Base-by-base conservation (phyloP, 2,329 filamentous ascomycete genomes). In the Fusarium hainanense region DNA sequence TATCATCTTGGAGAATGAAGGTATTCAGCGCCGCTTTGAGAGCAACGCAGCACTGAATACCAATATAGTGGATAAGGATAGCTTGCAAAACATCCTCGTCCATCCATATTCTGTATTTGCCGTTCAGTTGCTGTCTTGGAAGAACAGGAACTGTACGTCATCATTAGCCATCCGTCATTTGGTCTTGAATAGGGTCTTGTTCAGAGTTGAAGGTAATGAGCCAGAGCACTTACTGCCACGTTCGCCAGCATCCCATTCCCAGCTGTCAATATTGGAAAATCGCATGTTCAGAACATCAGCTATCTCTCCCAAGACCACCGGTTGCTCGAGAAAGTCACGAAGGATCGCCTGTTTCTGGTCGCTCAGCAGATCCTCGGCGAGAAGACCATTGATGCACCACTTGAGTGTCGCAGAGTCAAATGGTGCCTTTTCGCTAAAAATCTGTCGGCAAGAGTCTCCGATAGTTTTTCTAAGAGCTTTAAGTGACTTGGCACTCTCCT, bases 281-380 rank as follows among this genome's bases (percentile, higher is more conserved):
- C 32, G 30, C 46, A 57, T 57, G 2, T 57, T 57, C 0, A 57
- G 46, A 4, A 57, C 54, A 23, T 57, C 54, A 1, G 54, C 25
- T 0, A 57, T 57, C 20, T 57, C 54, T 16, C 46, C 46, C n/a
- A 57, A 20, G 16, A 57, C 54, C 28, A 57, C 54, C 2, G 54
- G 46, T 2, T 57, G 50, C 12, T 57, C 54, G 20, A 57, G 54
- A 52, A 57, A 52, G 2, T 57, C 46, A n/a, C 46, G 46, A 41
- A 57, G 54, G 10, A 57, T 57, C 4, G 54, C 46, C 46, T 57
- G 54, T 23, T 57, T 57, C 30, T 57, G n/a, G 6, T 57, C 54
- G 4, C 46, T 57, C 4, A 57, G 46, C 16, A 57, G 3, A 7
- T 57, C 54, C 32, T 57, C 54, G 3, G 54, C 54, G 4, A 57